Evolutionary conservation across 768 basidiomycete genomes (phyloP), one percentile per base, ranked within the genome.

Genomic region (Phanerochaete carnosa): DNA sequence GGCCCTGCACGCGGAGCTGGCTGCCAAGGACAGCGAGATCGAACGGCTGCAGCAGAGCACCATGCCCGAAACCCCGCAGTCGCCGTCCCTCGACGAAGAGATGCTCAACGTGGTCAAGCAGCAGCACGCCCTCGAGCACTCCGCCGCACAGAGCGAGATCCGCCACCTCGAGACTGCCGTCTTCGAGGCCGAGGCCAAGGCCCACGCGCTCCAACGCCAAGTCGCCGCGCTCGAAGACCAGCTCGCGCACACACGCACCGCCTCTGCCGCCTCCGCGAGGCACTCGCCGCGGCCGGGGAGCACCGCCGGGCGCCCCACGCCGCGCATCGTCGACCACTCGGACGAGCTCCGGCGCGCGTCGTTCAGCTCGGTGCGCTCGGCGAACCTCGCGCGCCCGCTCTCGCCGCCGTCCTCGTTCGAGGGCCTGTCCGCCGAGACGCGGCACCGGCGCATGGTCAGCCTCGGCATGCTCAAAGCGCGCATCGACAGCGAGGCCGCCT

Each of bases 381-480:
- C 61, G 25, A 57, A 60, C 68, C 62, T 64, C 72, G 72, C 50
- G 66, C 76, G 56, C 22, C 56, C 61, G 22, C 26, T 28, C 29
- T 61, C 47, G 66, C 75, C 80, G 66, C 77, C 37, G 47, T 60
- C 64, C 28, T 49, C 66, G 53, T 66, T 68, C 64, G 60, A 61
- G 52, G 58, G 62, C 65, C 77, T 94, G 51, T 84, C 89, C 7
- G 82, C 89, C 0, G 89, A 92, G 72, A 87, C 89, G 35, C 77
- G 83, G 29, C 92, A 94, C 73, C 93, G 93, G 69, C 88, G 92
- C 58, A 83, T 86, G 66, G 85, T 92, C 66, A 92, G 90, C 73
- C 73, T 95, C 65, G 85, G 88, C 73, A 95, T 95, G 90, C 83
- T 95, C 54, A 94, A 93, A 69, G 92, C 91, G 23, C 85, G 93